Conservation (phyloP, 768 basidiomycete genomes). For the Amylocystis lapponica region DNA sequence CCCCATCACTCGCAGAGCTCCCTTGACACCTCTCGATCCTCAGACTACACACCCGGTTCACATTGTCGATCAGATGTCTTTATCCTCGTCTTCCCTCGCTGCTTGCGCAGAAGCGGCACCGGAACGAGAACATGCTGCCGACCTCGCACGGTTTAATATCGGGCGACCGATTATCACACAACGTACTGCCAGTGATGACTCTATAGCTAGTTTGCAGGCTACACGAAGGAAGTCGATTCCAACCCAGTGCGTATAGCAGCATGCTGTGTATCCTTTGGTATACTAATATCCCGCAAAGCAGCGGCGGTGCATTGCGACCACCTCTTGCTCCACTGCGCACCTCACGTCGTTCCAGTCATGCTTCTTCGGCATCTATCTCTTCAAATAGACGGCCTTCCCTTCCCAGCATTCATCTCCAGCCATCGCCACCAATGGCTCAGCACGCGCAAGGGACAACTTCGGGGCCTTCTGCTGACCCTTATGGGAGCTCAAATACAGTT, state of each 20-base stretch:
- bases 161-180: constrained; percentile 19
- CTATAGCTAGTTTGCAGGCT: constrained; percentile 8
- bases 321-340: constrained; percentile 2
- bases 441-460: constrained; percentile 10
- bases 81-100: constrained; percentile 16
- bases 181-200: constrained; percentile 14
- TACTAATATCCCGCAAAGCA: constrained; percentile 7
- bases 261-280: neutral
- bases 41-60: constrained; percentile 15
- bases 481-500: constrained; percentile 6
- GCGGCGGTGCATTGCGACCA: too few species aligned
- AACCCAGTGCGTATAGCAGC: constrained; percentile 17
- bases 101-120: constrained; percentile 11
- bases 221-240: constrained; percentile 18
- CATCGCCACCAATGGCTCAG: constrained; percentile 11
- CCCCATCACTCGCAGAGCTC: constrained; percentile 16
- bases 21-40: constrained; percentile 22
- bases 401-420: constrained; percentile 21
- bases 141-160: constrained; percentile 15
- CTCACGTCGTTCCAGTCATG: constrained; percentile 12
- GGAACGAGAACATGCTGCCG: constrained; percentile 16
- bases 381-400: constrained; percentile 23
- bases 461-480: neutral
- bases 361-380: constrained; percentile 17
- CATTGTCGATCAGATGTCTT: constrained; percentile 20